Conservation (phyloP, 305 asterid species). For the Fraxinus dipetala region DNA sequence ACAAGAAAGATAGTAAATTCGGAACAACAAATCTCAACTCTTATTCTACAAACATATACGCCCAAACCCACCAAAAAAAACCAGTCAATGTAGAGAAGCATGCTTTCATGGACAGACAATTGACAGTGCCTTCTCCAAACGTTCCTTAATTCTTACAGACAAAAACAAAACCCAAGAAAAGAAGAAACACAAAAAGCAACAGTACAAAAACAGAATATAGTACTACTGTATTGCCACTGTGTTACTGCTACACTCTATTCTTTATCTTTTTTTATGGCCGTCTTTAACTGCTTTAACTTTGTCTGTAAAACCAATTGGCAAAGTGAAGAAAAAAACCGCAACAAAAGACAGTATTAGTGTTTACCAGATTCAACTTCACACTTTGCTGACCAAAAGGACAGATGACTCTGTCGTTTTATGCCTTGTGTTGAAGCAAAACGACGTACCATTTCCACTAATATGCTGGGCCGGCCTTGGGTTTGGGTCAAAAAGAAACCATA, state of each 20-base stretch:
- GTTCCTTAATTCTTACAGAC: constrained; percentile 35
- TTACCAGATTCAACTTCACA: constrained; percentile 39
- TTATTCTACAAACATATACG: background rate
- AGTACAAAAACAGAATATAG: constrained; percentile 13
- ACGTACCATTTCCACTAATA: constrained; percentile 39
- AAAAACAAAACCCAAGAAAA: constrained; percentile 42
- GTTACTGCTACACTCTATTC: constrained; percentile 41
- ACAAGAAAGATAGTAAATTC: background rate
- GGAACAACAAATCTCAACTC: background rate
- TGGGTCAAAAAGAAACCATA: constrained; percentile 29
- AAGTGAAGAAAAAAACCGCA: constrained; percentile 25
- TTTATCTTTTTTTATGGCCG: constrained; percentile 46
- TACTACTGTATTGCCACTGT: constrained; percentile 16
- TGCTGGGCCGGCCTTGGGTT: constrained; percentile 48
- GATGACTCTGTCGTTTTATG: constrained; percentile 45
- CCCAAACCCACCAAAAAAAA: background rate
- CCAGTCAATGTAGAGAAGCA: constrained; percentile 16
- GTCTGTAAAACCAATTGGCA: constrained; percentile 47
- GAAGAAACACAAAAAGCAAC: constrained; percentile 34
- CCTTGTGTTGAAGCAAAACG: constrained; percentile 34
- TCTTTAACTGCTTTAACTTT: constrained; percentile 59
- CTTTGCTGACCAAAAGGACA: constrained; percentile 62
- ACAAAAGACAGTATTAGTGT: constrained; percentile 17
- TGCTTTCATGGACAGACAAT: constrained; percentile 34
- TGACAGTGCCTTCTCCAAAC: constrained; percentile 40